phyloP scores from a whole-genome alignment of 257 asterid species.

The Linaria vulgaris region DNA sequence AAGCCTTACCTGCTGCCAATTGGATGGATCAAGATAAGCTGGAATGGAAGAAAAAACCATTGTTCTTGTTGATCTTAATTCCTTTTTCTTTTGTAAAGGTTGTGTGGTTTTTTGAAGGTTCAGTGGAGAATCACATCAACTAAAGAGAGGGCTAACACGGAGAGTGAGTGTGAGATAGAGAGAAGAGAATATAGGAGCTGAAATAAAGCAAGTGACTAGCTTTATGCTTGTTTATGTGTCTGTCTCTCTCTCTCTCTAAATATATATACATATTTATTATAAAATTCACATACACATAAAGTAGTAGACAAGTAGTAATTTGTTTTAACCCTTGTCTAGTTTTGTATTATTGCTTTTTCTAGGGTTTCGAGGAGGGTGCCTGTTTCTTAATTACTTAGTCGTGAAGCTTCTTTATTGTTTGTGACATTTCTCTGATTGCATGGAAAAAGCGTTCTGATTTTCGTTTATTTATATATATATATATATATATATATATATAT shows the following conservation, averaged over 20 bases:
- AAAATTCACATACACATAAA: slow-evolving; percentile 17
- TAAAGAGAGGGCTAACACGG: slow-evolving; percentile 14
- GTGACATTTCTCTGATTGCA: slow-evolving; percentile 23
- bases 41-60: slow-evolving; percentile 60
- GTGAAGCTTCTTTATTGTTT: slow-evolving; percentile 42
- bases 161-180: slow-evolving; percentile 33
- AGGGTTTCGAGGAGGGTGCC: slow-evolving; percentile 39
- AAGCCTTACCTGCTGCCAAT: slow-evolving; percentile 53
- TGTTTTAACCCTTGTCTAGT: slow-evolving; percentile 36
- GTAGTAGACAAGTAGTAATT: slow-evolving; percentile 16
- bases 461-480: neutral
- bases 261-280: slow-evolving; percentile 15
- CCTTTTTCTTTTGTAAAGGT: slow-evolving; percentile 44
- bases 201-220: slow-evolving; percentile 49
- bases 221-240: slow-evolving; percentile 37
- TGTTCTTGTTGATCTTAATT: slow-evolving; percentile 37
- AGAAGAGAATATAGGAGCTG: slow-evolving; percentile 46
- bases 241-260: no score
- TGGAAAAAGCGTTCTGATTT: neutral
- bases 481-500: neutral
- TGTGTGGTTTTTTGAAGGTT: slow-evolving; percentile 28
- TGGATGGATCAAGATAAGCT: slow-evolving; percentile 59
- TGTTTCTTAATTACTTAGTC: slow-evolving; percentile 36
- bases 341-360: slow-evolving; percentile 43
- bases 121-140: slow-evolving; percentile 55